Evolutionary conservation across 1,139 yeast genomes (phyloP).

Genomic region (Nakaseomyces kungkrabaensis): DNA sequence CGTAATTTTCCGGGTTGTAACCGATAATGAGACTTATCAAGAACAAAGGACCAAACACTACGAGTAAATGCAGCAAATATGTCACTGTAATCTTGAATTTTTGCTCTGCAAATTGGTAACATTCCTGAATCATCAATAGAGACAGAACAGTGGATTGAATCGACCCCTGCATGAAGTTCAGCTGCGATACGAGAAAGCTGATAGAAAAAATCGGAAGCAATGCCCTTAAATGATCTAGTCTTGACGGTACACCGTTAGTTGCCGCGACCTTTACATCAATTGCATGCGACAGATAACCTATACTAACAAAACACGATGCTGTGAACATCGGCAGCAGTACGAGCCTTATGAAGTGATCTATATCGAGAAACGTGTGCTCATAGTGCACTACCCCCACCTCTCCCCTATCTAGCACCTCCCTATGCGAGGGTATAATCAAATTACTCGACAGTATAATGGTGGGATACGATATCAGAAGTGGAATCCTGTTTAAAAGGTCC

Average conservation of each 20-base stretch:
- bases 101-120: neutral
- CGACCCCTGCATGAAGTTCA: conserved; percentile 20
- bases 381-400: neutral
- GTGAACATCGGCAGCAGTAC: conserved; percentile 24
- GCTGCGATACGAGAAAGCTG: conserved; percentile 13
- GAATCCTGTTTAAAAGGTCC: conserved; percentile 25
- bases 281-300: neutral
- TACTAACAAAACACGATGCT: conserved; percentile 14
- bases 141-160: conserved; percentile 22
- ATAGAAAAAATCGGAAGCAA: conserved; percentile 12
- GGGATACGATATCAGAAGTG: conserved; percentile 32
- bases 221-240: conserved; percentile 6
- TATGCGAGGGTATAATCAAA: conserved; percentile 20
- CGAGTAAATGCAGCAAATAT: neutral
- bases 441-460: conserved; percentile 30
- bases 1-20: neutral
- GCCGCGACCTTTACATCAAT: neutral
- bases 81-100: neutral
- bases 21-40: neutral
- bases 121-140: conserved; percentile 8
- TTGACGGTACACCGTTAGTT: neutral
- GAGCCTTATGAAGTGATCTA: conserved; percentile 7
- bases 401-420: conserved; percentile 5
- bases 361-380: neutral
- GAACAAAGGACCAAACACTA: neutral